Evolutionary conservation across 2,329 filamentous ascomycete species (phyloP).

Genomic region (Pseudogymnoascus sp.): DNA sequence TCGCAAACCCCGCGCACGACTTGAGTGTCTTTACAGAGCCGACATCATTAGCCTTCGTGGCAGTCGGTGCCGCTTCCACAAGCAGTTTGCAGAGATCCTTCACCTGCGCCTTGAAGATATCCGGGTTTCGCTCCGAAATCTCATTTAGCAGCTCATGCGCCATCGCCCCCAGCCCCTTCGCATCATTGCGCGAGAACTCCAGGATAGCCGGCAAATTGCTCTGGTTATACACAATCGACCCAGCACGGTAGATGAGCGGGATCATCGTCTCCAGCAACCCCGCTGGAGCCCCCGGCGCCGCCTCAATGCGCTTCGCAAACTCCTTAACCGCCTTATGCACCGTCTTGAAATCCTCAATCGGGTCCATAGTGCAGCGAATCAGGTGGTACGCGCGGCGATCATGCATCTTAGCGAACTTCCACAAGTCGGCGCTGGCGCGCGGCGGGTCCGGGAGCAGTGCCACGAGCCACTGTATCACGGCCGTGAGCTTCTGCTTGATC

Average conservation of each 20-base stretch:
- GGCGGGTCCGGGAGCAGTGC: conserved; percentile 68
- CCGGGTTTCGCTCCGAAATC: conserved; percentile 81
- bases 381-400: conserved; percentile 87
- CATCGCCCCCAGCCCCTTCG: conserved; percentile 65
- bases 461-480: conserved; percentile 64
- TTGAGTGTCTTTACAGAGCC: conserved; percentile 84
- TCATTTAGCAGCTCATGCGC: conserved; percentile 88
- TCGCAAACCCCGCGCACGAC: conserved; percentile 85
- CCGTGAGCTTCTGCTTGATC: conserved; percentile 60
- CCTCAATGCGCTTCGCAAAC: conserved; percentile 71
- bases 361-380: conserved; percentile 74
- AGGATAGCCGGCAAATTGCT: conserved; percentile 90
- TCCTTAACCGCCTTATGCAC: conserved; percentile 87
- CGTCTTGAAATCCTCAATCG: conserved; percentile 85
- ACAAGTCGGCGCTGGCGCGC: conserved; percentile 67
- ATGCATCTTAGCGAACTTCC: conserved; percentile 85
- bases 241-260: conserved; percentile 74
- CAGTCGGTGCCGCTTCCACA: conserved; percentile 68
- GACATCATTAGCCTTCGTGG: conserved; percentile 58
- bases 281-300: conserved; percentile 48
- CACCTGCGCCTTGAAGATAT: conserved; percentile 87
- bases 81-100: conserved; percentile 85
- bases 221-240: conserved; percentile 83
- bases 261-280: conserved; percentile 69
- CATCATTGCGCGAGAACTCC: conserved; percentile 75